Conservation (phyloP, 805 yeast species). For the Saturnispora mendoncae region DNA sequence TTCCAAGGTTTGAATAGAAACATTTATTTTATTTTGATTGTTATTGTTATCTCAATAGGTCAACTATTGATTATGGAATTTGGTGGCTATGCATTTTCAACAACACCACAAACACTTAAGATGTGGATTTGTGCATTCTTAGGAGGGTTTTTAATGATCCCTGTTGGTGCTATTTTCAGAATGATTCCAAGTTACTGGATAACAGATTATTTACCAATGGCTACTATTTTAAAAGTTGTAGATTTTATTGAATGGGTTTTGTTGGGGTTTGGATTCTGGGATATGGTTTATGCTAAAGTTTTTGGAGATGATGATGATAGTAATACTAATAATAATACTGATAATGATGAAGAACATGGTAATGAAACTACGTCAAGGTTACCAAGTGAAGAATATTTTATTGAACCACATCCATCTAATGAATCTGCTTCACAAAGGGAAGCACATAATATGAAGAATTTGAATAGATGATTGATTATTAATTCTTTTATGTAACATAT, state of each 20-base stretch:
- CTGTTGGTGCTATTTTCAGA: constrained; percentile 70
- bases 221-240: constrained; percentile 24
- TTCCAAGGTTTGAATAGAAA: constrained; percentile 76
- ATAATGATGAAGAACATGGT: not conserved
- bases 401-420: constrained; percentile 3
- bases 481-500: too few species aligned
- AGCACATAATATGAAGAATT: constrained; percentile 4
- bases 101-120: constrained; percentile 67
- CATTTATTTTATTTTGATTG: constrained; percentile 69
- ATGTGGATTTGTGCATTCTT: constrained; percentile 87
- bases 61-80: constrained; percentile 90
- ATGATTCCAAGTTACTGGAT: constrained; percentile 77
- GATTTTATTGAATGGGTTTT: constrained; percentile 13
- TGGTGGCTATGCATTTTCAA: constrained; percentile 92
- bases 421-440: constrained; percentile 1
- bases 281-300: not conserved
- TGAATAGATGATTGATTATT: not conserved
- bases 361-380: not conserved
- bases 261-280: constrained; percentile 15
- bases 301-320: constrained; percentile 2
- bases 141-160: constrained; percentile 74
- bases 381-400: constrained; percentile 9
- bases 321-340: not conserved
- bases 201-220: constrained; percentile 51
- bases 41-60: constrained; percentile 65